phyloP scores from a whole-genome alignment of 495 filamentous ascomycete species.

The Aspergillus haitiensis region DNA sequence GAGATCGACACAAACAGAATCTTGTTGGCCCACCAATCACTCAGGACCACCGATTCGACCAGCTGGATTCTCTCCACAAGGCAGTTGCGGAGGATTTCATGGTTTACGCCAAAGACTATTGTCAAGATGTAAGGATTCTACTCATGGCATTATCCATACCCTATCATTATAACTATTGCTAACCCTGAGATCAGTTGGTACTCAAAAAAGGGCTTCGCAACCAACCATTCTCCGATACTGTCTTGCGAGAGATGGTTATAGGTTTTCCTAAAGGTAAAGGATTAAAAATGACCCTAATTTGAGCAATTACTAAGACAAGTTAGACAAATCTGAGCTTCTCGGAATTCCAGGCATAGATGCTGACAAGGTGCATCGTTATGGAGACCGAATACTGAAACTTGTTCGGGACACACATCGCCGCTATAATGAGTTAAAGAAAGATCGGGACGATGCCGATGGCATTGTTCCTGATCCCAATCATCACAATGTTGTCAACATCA shows the following conservation, averaged over 20 bases:
- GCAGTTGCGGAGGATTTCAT: slow-evolving; percentile 68
- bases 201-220: slow-evolving; percentile 59
- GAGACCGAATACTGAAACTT: slow-evolving; percentile 63
- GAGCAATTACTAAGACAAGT: slow-evolving; percentile 15
- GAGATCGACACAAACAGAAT: slow-evolving; percentile 37
- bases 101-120: slow-evolving; percentile 59
- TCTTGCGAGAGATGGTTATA: slow-evolving; percentile 83
- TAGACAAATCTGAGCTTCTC: slow-evolving; percentile 56
- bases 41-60: slow-evolving; percentile 60
- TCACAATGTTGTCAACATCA: slow-evolving; percentile 67
- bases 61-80: slow-evolving; percentile 60
- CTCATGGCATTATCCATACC: not conserved
- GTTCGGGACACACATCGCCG: slow-evolving; percentile 54
- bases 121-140: slow-evolving; percentile 51
- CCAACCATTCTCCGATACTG: slow-evolving; percentile 72
- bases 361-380: slow-evolving; percentile 70
- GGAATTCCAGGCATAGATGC: slow-evolving; percentile 66
- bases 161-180: slow-evolving; percentile 14
- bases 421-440: slow-evolving; percentile 60
- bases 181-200: slow-evolving; percentile 50
- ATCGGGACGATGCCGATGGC: slow-evolving; percentile 44
- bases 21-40: slow-evolving; percentile 70
- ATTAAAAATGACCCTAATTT: slow-evolving; percentile 8
- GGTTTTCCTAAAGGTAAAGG: slow-evolving; percentile 62
- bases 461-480: slow-evolving; percentile 57